Evolutionary conservation across 148 eudicot genomes (phyloP).

Genomic region (Fallopia convolvulus): DNA sequence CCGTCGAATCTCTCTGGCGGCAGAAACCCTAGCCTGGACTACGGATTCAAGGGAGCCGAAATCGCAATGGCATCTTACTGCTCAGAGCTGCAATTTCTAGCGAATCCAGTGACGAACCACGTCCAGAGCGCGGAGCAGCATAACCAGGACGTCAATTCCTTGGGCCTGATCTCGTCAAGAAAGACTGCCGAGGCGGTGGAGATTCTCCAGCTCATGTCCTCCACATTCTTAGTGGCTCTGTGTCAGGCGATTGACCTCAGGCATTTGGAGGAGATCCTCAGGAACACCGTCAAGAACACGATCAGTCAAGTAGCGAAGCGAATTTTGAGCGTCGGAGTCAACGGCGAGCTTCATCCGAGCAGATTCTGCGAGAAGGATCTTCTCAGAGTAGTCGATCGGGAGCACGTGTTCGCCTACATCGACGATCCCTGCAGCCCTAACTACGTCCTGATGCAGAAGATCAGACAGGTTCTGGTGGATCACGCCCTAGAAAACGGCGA

Average conservation of each 20-base stretch:
- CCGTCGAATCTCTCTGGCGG: constrained; percentile 34
- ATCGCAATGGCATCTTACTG: constrained; percentile 42
- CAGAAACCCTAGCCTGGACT: constrained; percentile 34
- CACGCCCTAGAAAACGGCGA: constrained; percentile 26
- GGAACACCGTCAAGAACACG: constrained; percentile 22
- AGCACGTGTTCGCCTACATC: constrained; percentile 26
- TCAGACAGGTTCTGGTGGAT: constrained; percentile 31
- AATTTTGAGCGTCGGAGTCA: constrained; percentile 18
- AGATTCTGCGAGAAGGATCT: constrained; percentile 33
- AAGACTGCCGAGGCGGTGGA: constrained; percentile 31
- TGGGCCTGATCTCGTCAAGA: constrained; percentile 20
- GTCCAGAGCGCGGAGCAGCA: constrained; percentile 32
- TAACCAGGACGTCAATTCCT: constrained; percentile 25
- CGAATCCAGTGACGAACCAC: constrained; percentile 30
- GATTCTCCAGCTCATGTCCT: constrained; percentile 34
- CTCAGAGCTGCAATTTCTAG: constrained; percentile 34
- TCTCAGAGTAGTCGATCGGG: constrained; percentile 27
- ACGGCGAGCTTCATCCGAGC: constrained; percentile 31
- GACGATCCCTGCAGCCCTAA: constrained; percentile 28
- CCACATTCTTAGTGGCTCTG: constrained; percentile 28
- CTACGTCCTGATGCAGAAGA: constrained; percentile 33
- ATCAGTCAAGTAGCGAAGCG: constrained; percentile 27
- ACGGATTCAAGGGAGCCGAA: constrained; percentile 41
- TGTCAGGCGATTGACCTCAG: constrained; percentile 38
- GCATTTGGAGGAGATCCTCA: constrained; percentile 33